Percentiles rank a stretch among this genome's conserved stretches.
Conservation (phyloP, 2,329 filamentous ascomycete genomes). For the Colletotrichum higginsianum region DNA sequence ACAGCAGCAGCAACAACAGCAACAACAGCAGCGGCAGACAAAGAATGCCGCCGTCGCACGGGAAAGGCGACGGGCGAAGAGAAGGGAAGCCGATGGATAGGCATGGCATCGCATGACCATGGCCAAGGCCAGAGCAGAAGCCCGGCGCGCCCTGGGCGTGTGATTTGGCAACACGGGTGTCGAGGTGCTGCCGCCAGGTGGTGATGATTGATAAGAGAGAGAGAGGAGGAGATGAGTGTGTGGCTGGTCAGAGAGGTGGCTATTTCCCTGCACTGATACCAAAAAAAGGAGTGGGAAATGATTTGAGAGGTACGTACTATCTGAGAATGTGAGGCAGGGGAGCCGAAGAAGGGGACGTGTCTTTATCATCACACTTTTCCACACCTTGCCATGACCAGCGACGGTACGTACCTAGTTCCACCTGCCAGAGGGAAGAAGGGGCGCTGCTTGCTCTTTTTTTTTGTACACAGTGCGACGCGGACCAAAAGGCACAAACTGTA, state of each 20-base stretch:
- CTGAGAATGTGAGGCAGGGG: background rate
- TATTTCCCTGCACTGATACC: constrained; percentile 23
- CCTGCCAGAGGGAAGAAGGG: constrained; percentile 5
- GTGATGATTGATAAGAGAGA: constrained; percentile 1
- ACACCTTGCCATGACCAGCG: background rate
- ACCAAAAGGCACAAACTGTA: no score
- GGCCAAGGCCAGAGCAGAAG: constrained; percentile 4
- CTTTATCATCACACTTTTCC: background rate
- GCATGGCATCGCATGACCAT: background rate
- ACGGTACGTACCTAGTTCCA: background rate
- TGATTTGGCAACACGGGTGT: constrained; percentile 17
- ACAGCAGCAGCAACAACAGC: background rate
- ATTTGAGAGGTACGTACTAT: background rate
- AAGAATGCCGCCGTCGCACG: background rate
- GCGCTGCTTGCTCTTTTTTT: background rate
- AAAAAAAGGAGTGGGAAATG: constrained; percentile 24
- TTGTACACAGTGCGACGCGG: constrained; percentile 32
- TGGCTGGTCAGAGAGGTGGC: constrained; percentile 15
- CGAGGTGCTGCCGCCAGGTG: constrained; percentile 24
- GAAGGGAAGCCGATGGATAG: constrained; percentile 12
- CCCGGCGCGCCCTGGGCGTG: constrained; percentile 21
- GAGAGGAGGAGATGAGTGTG: background rate
- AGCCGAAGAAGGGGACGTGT: background rate
- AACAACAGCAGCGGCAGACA: background rate
- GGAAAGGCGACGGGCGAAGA: background rate